Conservation (phyloP, 2,329 filamentous ascomycete species). For the Venturia oleaginea region DNA sequence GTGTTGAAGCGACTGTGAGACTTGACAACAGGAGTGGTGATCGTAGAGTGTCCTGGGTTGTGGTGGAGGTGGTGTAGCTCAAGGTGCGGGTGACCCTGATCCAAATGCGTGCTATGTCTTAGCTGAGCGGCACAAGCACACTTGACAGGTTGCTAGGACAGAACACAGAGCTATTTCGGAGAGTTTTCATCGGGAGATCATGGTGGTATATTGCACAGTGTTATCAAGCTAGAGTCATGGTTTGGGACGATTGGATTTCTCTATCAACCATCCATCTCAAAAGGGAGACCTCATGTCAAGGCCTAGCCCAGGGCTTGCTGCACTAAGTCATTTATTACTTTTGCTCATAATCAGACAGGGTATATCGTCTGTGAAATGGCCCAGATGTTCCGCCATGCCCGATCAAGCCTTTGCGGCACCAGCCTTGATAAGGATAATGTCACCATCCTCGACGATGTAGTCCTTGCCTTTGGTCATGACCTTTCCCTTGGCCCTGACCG, state of each 20-base stretch:
- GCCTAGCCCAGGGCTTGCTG: neutral
- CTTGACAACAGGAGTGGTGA: neutral
- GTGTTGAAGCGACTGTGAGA: neutral
- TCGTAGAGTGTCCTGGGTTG: neutral
- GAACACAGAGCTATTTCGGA: neutral
- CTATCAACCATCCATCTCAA: neutral
- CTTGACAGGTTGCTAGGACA: neutral
- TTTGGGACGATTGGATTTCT: neutral
- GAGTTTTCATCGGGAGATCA: neutral
- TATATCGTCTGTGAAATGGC: neutral
- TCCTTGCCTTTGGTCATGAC: slow-evolving; percentile 98
- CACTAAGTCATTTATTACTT: neutral
- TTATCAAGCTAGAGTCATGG: neutral
- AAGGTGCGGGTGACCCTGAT: neutral
- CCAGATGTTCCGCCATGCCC: neutral
- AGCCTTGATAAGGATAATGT: slow-evolving; percentile 79
- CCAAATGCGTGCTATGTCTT: neutral
- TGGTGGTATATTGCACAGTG: neutral
- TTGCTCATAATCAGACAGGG: neutral
- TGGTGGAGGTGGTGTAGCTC: neutral
- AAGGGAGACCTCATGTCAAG: neutral
- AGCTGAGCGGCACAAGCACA: neutral
- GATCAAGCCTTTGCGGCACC: slow-evolving; percentile 58
- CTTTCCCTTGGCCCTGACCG: slow-evolving; percentile 90
- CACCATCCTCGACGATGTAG: slow-evolving; percentile 80